A percentile compares a stretch with the other conserved stretches of the same genome.
Conservation (phyloP, 2,329 filamentous ascomycete genomes). For the Diaporthe sp. region DNA sequence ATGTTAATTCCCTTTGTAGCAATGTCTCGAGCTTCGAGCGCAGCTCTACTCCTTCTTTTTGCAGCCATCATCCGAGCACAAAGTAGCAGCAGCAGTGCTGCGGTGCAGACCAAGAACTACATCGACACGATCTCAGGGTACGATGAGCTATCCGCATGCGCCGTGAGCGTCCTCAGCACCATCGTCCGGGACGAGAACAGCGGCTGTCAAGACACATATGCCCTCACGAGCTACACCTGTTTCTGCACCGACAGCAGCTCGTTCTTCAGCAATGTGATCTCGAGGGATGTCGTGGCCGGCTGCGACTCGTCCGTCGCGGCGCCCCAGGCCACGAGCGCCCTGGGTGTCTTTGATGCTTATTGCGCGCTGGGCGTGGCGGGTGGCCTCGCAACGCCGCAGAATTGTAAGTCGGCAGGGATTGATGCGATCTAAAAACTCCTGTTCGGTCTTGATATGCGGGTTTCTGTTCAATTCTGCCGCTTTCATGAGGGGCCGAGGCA, state of each 20-base stretch:
- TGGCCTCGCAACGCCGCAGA: background rate
- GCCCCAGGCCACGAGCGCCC: conserved; percentile 17
- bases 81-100: background rate
- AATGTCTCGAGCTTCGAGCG: background rate
- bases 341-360: conserved; percentile 20
- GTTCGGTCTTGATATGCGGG: too few species aligned
- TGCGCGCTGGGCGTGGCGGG: conserved; percentile 24
- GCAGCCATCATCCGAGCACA: background rate
- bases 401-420: background rate
- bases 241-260: conserved; percentile 36
- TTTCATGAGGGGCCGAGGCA: background rate
- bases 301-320: conserved; percentile 1
- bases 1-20: too few species aligned
- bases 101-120: conserved; percentile 10
- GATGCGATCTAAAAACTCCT: too few species aligned
- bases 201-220: conserved; percentile 36
- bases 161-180: conserved; percentile 32
- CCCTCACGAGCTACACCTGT: conserved; percentile 36
- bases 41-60: background rate
- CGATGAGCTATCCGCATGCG: conserved; percentile 32
- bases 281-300: conserved; percentile 10
- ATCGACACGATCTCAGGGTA: conserved; percentile 31
- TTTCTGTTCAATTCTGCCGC: too few species aligned
- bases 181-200: conserved; percentile 35
- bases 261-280: conserved; percentile 33